Percentiles rank a stretch among this genome's conserved stretches.
phyloP scores from a whole-genome alignment of 2,329 filamentous ascomycete species.

The Zasmidium citrigriseum region DNA sequence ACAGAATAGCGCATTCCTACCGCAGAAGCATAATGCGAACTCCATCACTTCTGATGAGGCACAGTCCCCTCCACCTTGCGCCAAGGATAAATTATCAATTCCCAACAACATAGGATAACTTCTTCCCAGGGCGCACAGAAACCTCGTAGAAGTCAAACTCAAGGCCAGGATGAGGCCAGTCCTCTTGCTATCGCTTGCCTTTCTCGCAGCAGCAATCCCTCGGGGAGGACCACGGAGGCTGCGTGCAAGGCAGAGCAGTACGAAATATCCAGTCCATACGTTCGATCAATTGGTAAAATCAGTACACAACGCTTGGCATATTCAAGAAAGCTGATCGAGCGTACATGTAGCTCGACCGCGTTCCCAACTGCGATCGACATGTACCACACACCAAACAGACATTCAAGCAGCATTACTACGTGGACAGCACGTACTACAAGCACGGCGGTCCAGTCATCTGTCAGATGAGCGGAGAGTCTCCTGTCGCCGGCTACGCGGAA shows the following conservation, averaged over 20 bases:
- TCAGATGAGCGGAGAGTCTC: slow-evolving; percentile 70
- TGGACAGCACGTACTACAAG: slow-evolving; percentile 73
- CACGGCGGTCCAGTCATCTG: slow-evolving; percentile 78
- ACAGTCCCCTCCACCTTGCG: too few relatives aligned
- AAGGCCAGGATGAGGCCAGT: background rate
- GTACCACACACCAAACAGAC: slow-evolving; percentile 69
- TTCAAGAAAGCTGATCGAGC: background rate
- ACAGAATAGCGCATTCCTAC: too few relatives aligned
- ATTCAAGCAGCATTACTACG: slow-evolving; percentile 78
- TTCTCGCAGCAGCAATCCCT: background rate
- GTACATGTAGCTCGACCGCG: slow-evolving; percentile 65
- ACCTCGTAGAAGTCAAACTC: too few relatives aligned
- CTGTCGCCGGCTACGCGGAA: slow-evolving; percentile 66
- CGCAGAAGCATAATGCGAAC: too few relatives aligned
- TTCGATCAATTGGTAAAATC: slow-evolving; percentile 7
- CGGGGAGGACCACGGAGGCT: background rate
- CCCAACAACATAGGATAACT: too few relatives aligned
- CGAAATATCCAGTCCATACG: slow-evolving; percentile 4
- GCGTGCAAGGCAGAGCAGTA: background rate
- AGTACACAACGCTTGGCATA: background rate
- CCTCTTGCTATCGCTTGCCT: background rate
- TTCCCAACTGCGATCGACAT: slow-evolving; percentile 75
- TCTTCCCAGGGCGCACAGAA: too few relatives aligned
- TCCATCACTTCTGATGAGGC: too few relatives aligned
- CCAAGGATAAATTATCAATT: too few relatives aligned